Base-by-base conservation (phyloP, 345 rosid genomes). In the Citrus glauca region DNA sequence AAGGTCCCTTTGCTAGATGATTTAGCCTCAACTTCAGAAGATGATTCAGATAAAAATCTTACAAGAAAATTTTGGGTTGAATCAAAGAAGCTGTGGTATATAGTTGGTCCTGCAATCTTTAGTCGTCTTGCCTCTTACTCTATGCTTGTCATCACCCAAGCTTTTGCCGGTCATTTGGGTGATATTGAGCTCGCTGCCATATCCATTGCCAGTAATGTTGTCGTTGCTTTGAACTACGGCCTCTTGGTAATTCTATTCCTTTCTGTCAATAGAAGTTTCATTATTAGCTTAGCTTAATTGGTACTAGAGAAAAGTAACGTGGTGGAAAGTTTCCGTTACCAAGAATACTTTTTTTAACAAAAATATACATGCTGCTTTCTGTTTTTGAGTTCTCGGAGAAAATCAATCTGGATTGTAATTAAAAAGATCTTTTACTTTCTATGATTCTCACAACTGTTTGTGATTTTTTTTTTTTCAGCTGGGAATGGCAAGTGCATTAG, bases 91-190 rank as follows among this genome's bases (percentile, higher is more conserved):
- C 87, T 94, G 42, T 95, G 99, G 99, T 78, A 88, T 37, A 87
- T 94, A 57, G 97, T 92, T 13, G 99, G 97, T 17, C 99, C 98
- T 0, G 89, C 98, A 17, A 91, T 95, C 67, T 90, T 94, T 71
- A 88, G 90, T 85, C 88, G 99, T 2, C 19, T 95, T 35, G 86
- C 95, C 28, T 80, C 98, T 35, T 90, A 89, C 61, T 88, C 98
- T n/a, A 93, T 87, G 95, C 72, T 95, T 33, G 85, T 96, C 77
- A 94, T 96, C 65, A 94, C 98, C 55, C 99, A 94, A 85, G 95
- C 99, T 37, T 95, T 91, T 59, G 98, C 98, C 13, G 99, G 99
- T 55, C 98, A 94, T 80, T 85, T 95, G 40, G 99, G 99, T 0
- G 95, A 92, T 69, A 93, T 91, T 22, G 95, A 94, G 80, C 94